Base-by-base conservation (phyloP, 208 protist genomes). In the Leptomonas seymouri region DNA sequence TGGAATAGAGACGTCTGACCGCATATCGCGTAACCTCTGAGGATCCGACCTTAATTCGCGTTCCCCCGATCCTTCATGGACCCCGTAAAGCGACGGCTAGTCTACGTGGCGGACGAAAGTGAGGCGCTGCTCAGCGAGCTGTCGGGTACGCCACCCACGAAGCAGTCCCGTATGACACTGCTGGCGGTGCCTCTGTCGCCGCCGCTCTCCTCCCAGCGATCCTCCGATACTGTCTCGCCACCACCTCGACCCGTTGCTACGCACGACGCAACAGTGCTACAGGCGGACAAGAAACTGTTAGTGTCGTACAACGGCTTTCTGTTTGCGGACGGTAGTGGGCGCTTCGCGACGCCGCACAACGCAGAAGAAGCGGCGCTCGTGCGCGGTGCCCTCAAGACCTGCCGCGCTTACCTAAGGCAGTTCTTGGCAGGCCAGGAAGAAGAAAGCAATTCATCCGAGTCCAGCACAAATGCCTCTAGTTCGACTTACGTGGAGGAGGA, bases 41-140 rank as follows among this genome's bases (percentile, higher is more conserved):
- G 3, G 7, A 18, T 15, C 16, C 11, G 18, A n/a, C 44, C 7
- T 48, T 5, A 5, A 5, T 16, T 48, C 18, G 44, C 12, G 7
- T 30, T 30, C 3, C 14, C 48, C 14, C 4, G 21, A 45, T 50
- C 23, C 27, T 41, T 16, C 12, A 84, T 89, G 70, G 70, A 80
- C 31, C 78, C 76, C 12, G 59, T 80, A 0, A 93, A 85, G 71
- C 75, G 90, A 8, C 80, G 87, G 21, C 72, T 95, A 18, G 63
- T 95, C 14, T 91, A 95, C 54, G 68, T 95, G 25, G 83, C 86
- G 8, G 85, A 95, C 67, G 90, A 95, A 27, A 80, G 78, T 28
- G 81, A 83, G 42, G 25, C 36, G 30, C 54, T 89, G 6, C 64
- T 93, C 36, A 67, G 72, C 15, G 78, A 85, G 25, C 58, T 91